Percentiles rank a stretch among this genome's conserved stretches.
Conservation (phyloP, 2,329 filamentous ascomycete genomes). For the Aureobasidium sp. region DNA sequence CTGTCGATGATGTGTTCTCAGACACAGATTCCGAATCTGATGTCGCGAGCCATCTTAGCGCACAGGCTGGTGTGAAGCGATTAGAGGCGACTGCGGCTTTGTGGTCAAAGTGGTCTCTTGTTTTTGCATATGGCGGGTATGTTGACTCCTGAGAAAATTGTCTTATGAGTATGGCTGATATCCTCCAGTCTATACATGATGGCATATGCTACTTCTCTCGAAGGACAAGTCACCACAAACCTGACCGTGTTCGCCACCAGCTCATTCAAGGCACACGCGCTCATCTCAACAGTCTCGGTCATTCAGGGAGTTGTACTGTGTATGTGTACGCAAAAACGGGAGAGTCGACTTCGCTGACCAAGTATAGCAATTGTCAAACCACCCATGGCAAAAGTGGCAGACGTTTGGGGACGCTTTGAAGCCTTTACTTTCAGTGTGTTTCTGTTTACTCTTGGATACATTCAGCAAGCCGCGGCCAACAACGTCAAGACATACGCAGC, state of each 20-base stretch:
- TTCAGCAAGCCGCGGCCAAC: constrained; percentile 49
- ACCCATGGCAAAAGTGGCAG: constrained; percentile 55
- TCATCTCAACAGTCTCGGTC: constrained; percentile 58
- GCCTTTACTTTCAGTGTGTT: constrained; percentile 49
- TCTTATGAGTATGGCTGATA: not conserved
- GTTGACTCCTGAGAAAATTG: not conserved
- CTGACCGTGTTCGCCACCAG: constrained; percentile 61
- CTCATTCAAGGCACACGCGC: constrained; percentile 56
- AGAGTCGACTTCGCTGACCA: not conserved
- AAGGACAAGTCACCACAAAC: constrained; percentile 56
- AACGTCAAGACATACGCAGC: constrained; percentile 50
- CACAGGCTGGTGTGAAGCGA: constrained; percentile 43
- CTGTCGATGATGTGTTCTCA: not conserved
- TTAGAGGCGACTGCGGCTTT: constrained; percentile 43
- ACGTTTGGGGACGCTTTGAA: constrained; percentile 56
- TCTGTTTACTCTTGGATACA: constrained; percentile 51
- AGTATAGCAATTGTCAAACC: constrained; percentile 50
- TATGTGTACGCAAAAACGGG: constrained; percentile 25
- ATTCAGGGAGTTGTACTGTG: constrained; percentile 59
- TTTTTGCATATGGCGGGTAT: constrained; percentile 41
- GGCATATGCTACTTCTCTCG: constrained; percentile 60
- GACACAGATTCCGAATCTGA: constrained; percentile 13
- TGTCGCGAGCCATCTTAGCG: constrained; percentile 20
- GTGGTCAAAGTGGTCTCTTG: constrained; percentile 42
- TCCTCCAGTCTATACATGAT: constrained; percentile 43